Conservation (phyloP, 108 stramenopile species). For the Conticribra guillardii region DNA sequence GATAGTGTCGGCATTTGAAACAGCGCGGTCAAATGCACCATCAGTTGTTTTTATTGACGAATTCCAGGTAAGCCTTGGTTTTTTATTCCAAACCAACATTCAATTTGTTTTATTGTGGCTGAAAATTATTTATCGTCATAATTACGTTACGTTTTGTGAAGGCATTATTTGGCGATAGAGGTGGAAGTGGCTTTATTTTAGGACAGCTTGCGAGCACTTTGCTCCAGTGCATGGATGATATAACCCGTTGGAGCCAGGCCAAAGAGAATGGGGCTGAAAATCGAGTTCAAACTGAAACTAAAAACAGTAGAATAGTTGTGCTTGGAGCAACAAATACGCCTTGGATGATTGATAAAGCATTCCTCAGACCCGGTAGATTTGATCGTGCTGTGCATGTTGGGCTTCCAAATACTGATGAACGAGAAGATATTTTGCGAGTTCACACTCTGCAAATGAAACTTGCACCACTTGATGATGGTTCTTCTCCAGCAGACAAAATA, state of each 20-base stretch:
- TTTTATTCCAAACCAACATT: not conserved
- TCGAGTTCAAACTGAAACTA: constrained; percentile 16
- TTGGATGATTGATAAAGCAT: constrained; percentile 83
- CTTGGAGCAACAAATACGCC: constrained; percentile 84
- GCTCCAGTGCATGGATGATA: constrained; percentile 81
- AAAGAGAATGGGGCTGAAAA: constrained; percentile 17
- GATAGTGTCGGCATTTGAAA: constrained; percentile 73
- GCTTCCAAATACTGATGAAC: constrained; percentile 59
- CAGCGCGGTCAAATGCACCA: constrained; percentile 73
- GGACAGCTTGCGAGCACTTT: constrained; percentile 73
- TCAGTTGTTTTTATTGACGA: constrained; percentile 86
- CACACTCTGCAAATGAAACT: constrained; percentile 65
- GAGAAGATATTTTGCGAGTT: constrained; percentile 70
- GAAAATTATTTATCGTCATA: too few relatives aligned
- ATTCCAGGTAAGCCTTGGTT: constrained; percentile 53
- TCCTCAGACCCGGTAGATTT: constrained; percentile 81
- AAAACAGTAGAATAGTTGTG: constrained; percentile 74
- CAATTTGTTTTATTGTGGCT: too few relatives aligned
- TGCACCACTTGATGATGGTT: constrained; percentile 7
- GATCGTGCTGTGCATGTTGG: constrained; percentile 80
- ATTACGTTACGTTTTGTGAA: not conserved
- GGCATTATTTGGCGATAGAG: constrained; percentile 77
- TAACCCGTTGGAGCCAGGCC: constrained; percentile 64
- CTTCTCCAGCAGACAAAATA: constrained; percentile 30
- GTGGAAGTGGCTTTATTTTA: constrained; percentile 51